Base-by-base conservation (phyloP, 1,284 basidiomycete genomes). In the Tremellales sp. region DNA sequence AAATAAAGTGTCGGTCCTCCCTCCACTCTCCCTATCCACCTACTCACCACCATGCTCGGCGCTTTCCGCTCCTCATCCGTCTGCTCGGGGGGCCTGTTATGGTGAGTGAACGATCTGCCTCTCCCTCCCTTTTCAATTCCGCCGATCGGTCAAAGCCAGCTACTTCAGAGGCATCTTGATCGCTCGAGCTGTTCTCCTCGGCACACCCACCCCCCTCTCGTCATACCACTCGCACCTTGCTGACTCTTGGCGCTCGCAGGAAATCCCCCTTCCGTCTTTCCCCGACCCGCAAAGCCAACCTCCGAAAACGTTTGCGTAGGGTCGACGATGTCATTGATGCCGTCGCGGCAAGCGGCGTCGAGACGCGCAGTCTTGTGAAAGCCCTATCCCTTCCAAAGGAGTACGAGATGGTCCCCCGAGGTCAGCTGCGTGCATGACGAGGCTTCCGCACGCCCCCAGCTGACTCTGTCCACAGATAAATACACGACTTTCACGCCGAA, bases 181-280 rank as follows among this genome's bases (percentile, higher is more conserved):
- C n/a, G n/a, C n/a, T n/a, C n/a, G n/a, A n/a, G n/a, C n/a, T n/a
- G n/a, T 28, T 55, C 5, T 27, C 39, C 28, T 28, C 18, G 39
- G 14, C 29, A 13, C 29, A 19, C 36, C 31, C 12, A 14, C 7
- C 9, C 22, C 45, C 32, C 24, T n/a, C n/a, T 22, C 13, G n/a
- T 32, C 21, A 10, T 22, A 37, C 5, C 40, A 27, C 41, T 38
- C 35, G 12, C 8, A 8, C 24, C 10, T 12, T 5, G 14, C 37
- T 28, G 10, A n/a, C n/a, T n/a, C n/a, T n/a, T n/a, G n/a, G n/a
- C n/a, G n/a, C 25, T 10, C 10, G n/a, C 47, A 95, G 92, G 93
- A 97, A 97, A 76, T 83, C 80, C 25, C 94, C 93, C 40, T 97
- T 88, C 89, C 85, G 89, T 61, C 74, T 98, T 56, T 95, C 92